phyloP scores from a whole-genome alignment of 345 rosid species.

The Heritiera fomes region DNA sequence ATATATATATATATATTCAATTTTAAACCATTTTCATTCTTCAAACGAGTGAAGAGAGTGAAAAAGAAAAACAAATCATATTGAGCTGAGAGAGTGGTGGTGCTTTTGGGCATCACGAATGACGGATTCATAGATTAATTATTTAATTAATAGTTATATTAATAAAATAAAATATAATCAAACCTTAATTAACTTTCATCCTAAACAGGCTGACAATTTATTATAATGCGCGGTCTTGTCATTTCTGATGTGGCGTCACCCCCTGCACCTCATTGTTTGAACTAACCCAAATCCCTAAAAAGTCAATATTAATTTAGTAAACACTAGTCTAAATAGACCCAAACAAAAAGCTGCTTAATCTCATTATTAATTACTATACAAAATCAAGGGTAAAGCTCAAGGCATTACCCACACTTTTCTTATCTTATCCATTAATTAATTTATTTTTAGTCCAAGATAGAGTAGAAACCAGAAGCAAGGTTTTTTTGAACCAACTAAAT shows the following conservation, averaged over 20 bases:
- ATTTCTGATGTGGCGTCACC: neutral
- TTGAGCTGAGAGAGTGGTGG: neutral
- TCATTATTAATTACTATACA: neutral
- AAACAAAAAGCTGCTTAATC: neutral
- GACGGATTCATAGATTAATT: conserved; percentile 23
- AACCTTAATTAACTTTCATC: neutral
- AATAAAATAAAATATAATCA: too few relatives aligned
- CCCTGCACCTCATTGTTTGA: neutral
- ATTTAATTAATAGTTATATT: neutral
- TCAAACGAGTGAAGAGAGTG: too few relatives aligned
- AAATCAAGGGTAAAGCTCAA: neutral
- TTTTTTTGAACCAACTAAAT: too few relatives aligned
- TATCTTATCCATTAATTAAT: neutral
- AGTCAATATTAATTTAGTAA: neutral
- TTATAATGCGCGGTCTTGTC: neutral
- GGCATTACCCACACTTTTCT: neutral
- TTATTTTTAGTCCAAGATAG: neutral
- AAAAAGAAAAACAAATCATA: neutral
- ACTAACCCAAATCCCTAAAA: neutral
- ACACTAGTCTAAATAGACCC: too few relatives aligned
- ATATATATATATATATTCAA: too few relatives aligned
- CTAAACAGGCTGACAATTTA: too few relatives aligned
- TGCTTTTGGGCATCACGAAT: conserved; percentile 5
- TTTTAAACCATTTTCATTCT: too few relatives aligned
- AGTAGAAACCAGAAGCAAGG: neutral